phyloP scores from a whole-genome alignment of 2,329 filamentous ascomycete genomes.

The Colletotrichum lindemuthianum region DNA sequence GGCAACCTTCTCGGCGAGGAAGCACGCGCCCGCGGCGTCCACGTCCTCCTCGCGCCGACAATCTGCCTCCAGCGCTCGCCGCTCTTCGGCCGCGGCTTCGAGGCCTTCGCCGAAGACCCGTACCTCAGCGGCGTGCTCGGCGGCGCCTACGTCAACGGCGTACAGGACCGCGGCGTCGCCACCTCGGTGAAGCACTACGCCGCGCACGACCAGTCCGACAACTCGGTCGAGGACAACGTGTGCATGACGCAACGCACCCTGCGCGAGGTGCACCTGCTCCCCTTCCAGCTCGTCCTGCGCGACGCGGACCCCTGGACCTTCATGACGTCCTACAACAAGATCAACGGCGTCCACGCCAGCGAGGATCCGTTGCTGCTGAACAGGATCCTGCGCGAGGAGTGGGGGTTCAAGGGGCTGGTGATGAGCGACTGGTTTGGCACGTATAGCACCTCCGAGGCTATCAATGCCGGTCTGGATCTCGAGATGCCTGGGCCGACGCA shows the following conservation, averaged over 20 bases:
- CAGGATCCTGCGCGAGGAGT: conserved; percentile 63
- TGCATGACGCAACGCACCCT: conserved; percentile 44
- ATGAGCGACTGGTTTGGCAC: conserved; percentile 70
- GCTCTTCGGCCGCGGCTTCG: conserved; percentile 59
- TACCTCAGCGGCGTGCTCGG: conserved; percentile 56
- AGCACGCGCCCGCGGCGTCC: conserved; percentile 68
- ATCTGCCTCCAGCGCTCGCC: conserved; percentile 60
- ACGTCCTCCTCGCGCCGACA: conserved; percentile 76
- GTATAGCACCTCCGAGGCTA: conserved; percentile 62
- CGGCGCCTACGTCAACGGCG: conserved; percentile 53
- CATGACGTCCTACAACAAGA: conserved; percentile 69
- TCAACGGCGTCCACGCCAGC: conserved; percentile 66
- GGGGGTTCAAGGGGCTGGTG: conserved; percentile 65
- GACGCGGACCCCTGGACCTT: conserved; percentile 62
- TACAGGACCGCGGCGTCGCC: conserved; percentile 54
- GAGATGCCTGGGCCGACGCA: conserved; percentile 68
- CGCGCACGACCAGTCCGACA: conserved; percentile 41
- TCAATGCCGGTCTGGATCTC: conserved; percentile 63
- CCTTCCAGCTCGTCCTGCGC: conserved; percentile 67
- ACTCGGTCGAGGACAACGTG: conserved; percentile 39
- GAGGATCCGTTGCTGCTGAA: conserved; percentile 62
- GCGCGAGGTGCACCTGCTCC: conserved; percentile 63
- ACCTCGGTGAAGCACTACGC: conserved; percentile 60
- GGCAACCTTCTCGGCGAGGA: conserved; percentile 69
- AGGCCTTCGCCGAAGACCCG: conserved; percentile 59